Base-by-base conservation (phyloP, 2,329 filamentous ascomycete species). In the Calycina marina region DNA sequence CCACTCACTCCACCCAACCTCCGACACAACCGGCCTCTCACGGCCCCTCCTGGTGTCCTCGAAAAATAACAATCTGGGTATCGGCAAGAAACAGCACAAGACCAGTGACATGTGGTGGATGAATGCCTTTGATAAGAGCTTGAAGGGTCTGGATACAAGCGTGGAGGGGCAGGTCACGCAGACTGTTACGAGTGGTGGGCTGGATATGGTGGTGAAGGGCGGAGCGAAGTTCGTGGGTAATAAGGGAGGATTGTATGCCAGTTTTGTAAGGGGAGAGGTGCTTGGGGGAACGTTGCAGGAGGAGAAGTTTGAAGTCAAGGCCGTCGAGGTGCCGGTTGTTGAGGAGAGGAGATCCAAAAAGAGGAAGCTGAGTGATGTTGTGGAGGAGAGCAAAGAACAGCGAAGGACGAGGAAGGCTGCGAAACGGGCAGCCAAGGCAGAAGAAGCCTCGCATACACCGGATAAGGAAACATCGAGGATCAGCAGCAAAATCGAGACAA, bases 71-170 rank as follows among this genome's bases (percentile, higher is more conserved):
- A 78, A 69, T 16, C 65, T 81, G 32, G 88, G 88, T 14, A 63
- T 96, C 4, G 88, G 88, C 34, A 75, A 81, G 52, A 84, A 82
- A 54, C 71, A 71, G 43, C 67, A 68, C 35, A 42, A 40, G 14
- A 63, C 66, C 56, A 70, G 65, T 45, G 88, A 94, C 52, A 85
- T 93, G 54, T 98, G 90, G 90, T 98, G 90, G 90, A 67, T 93
- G 57, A 78, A 83, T 37, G 90, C 90, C 8, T 94, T 93, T 45
- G 88, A 96, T 56, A 77, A 85, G 53, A 85, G 86, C 35, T 61
- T 94, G 42, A 80, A 90, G 55, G 80, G 77, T 4, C 66, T 93
- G 32, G 78, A 81, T 51, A 73, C 69, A 2, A 63, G 65, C 14
- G 63, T 64, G 42, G 57, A 69, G 43, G 65, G 72, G 32, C 59